Evolutionary conservation across 805 yeast genomes (phyloP).

Genomic region (Wickerhamomyces canadensis): DNA sequence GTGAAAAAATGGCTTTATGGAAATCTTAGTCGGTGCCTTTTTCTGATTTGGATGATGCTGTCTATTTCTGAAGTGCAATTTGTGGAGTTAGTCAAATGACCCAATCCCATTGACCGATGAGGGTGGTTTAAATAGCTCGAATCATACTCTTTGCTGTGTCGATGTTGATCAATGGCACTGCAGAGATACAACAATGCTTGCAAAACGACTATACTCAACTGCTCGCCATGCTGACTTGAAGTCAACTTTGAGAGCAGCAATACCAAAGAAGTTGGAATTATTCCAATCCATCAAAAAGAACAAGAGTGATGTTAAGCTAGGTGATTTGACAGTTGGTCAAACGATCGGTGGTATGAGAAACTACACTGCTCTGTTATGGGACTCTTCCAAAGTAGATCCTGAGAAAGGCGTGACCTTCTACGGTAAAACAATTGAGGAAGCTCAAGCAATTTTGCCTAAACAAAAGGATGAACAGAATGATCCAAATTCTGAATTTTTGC

Average conservation of each 20-base stretch:
- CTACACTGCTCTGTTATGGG: slow-evolving; percentile 70
- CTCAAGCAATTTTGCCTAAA: slow-evolving; percentile 61
- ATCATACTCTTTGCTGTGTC: too few species aligned
- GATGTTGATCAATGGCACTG: too few species aligned
- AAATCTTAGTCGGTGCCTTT: background rate
- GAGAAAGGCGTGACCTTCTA: slow-evolving; percentile 74
- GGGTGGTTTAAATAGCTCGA: too few species aligned
- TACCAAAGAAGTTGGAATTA: slow-evolving; percentile 39
- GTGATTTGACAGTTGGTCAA: slow-evolving; percentile 39
- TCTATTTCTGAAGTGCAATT: background rate
- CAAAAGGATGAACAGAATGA: slow-evolving; percentile 26
- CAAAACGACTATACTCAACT: slow-evolving; percentile 11
- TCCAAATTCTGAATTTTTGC: slow-evolving; percentile 53
- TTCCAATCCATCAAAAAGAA: slow-evolving; percentile 35
- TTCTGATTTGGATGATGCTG: too few species aligned
- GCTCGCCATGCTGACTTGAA: slow-evolving; percentile 15
- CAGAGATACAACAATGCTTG: slow-evolving; percentile 4
- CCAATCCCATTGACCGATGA: too few species aligned
- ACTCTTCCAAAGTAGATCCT: slow-evolving; percentile 72
- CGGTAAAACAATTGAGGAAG: slow-evolving; percentile 68
- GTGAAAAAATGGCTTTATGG: background rate
- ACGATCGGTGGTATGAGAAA: slow-evolving; percentile 78
- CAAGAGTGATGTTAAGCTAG: slow-evolving; percentile 32
- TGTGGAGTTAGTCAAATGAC: too few species aligned
- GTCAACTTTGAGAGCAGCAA: slow-evolving; percentile 23